phyloP scores from a whole-genome alignment of 441 rosid species.

The Eruca vesicaria region DNA sequence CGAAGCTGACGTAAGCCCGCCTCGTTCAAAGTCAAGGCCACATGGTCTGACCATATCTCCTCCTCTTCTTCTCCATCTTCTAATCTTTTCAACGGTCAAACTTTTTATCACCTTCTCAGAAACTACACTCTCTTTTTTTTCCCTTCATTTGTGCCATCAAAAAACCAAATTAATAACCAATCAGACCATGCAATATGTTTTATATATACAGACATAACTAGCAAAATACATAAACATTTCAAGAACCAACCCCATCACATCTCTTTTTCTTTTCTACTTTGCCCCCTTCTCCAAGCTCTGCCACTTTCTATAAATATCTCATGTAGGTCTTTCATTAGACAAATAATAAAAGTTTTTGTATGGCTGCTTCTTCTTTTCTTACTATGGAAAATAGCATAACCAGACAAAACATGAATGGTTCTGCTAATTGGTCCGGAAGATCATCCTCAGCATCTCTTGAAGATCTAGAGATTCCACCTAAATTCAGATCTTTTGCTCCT shows the following conservation, averaged over 20 bases:
- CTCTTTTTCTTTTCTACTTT: not conserved
- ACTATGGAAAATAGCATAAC: conserved; percentile 37
- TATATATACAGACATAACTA: conserved; percentile 4
- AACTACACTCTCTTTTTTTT: conserved; percentile 24
- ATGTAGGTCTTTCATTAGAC: conserved; percentile 20
- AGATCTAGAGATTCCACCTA: conserved; percentile 42
- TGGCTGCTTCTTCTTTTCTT: conserved; percentile 45
- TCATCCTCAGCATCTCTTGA: conserved; percentile 34
- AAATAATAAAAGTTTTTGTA: conserved; percentile 17
- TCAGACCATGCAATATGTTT: conserved; percentile 9
- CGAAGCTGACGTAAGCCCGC: conserved; percentile 29
- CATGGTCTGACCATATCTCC: conserved; percentile 56
- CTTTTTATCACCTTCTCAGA: conserved; percentile 64
- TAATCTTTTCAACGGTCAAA: conserved; percentile 80
- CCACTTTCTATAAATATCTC: conserved; percentile 34
- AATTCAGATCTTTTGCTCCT: conserved; percentile 50
- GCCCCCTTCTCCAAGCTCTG: conserved; percentile 31
- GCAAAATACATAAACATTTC: not conserved
- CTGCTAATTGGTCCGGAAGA: conserved; percentile 38
- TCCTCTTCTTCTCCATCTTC: conserved; percentile 11
- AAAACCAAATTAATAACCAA: not conserved
- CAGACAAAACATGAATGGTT: conserved; percentile 31
- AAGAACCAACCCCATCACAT: not conserved
- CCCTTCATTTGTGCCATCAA: not conserved
- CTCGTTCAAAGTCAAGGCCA: conserved; percentile 63